Percentiles rank a stretch among this genome's conserved stretches.
Conservation (phyloP, 2,329 filamentous ascomycete genomes). For the Fonsecaea pedrosoi region DNA sequence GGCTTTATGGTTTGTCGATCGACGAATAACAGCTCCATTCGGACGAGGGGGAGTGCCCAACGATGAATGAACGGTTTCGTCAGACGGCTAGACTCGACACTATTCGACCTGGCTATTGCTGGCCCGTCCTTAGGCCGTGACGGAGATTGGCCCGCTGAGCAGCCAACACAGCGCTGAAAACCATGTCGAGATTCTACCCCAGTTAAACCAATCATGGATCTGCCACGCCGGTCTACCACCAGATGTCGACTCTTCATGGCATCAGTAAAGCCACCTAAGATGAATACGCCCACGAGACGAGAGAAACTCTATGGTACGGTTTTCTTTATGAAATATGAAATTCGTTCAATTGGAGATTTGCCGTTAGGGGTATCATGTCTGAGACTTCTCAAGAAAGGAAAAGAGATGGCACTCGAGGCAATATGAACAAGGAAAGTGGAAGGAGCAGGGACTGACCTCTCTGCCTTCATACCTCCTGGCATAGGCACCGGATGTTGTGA, state of each 20-base stretch:
- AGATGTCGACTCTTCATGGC: not conserved
- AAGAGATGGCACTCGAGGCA: not conserved
- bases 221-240: not conserved
- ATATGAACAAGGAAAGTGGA: conserved; percentile 5
- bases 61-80: too few species aligned
- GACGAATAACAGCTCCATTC: not conserved
- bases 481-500: not conserved
- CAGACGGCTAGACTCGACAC: not conserved
- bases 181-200: not conserved
- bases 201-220: not conserved
- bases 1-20: not conserved
- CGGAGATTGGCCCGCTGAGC: not conserved
- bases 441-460: conserved; percentile 12
- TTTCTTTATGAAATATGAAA: not conserved
- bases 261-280: not conserved
- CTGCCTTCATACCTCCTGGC: not conserved
- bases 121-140: not conserved
- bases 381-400: not conserved
- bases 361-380: conserved; percentile 1
- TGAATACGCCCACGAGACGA: too few species aligned
- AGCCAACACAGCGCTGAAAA: not conserved
- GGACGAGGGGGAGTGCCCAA: not conserved
- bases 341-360: not conserved
- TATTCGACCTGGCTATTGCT: not conserved
- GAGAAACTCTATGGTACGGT: not conserved